phyloP scores from a whole-genome alignment of 257 asterid species.

The Marsdenia floribunda region DNA sequence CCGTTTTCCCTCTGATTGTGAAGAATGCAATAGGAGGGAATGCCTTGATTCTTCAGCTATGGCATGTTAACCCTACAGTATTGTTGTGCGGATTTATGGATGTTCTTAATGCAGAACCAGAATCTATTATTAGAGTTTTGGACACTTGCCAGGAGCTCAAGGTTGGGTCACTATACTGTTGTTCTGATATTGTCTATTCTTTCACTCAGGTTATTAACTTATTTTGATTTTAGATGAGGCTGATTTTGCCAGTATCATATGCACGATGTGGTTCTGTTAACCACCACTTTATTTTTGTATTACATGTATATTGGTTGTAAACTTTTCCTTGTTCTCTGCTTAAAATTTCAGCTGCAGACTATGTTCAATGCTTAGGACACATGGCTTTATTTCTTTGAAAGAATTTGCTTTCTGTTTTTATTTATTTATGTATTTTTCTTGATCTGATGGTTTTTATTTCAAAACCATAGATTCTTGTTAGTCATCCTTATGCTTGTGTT shows the following conservation, averaged over 20 bases:
- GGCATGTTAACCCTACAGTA: constrained; percentile 71
- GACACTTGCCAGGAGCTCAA: constrained; percentile 81
- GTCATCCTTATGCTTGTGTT: neutral
- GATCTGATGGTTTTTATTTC: neutral
- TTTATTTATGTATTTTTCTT: neutral
- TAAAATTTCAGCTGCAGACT: neutral
- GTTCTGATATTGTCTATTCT: neutral
- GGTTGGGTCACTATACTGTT: constrained; percentile 39
- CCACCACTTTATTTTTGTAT: neutral
- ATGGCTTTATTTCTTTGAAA: neutral
- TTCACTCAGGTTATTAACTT: neutral
- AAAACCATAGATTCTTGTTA: neutral
- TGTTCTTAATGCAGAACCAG: constrained; percentile 62
- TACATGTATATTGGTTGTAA: neutral
- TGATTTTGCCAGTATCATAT: neutral
- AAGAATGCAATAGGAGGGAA: constrained; percentile 43
- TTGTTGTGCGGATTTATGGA: constrained; percentile 72
- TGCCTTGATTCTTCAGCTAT: constrained; percentile 47
- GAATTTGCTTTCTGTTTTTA: neutral
- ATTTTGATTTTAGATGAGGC: neutral
- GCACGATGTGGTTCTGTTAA: neutral
- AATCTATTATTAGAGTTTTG: constrained; percentile 47
- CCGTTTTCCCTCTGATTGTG: constrained; percentile 52
- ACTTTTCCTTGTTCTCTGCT: neutral
- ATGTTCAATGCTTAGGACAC: neutral